phyloP scores from a whole-genome alignment of 2,329 filamentous ascomycete species.

The Cadophora gregata region DNA sequence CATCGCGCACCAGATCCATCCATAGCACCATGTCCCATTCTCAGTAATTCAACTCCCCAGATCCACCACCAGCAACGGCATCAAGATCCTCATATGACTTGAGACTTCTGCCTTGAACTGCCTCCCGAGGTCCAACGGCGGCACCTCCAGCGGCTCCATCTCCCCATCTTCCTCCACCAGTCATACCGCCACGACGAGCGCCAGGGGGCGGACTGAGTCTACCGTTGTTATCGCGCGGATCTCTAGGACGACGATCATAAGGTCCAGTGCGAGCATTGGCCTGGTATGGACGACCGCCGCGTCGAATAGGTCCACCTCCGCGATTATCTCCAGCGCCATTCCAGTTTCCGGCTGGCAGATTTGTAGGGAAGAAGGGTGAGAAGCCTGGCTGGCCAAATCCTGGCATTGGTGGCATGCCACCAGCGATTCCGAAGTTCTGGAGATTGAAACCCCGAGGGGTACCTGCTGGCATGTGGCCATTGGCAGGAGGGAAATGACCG shows the following conservation, averaged over 20 bases:
- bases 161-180: constrained; percentile 66
- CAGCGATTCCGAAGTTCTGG: constrained; percentile 67
- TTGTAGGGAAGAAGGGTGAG: constrained; percentile 60
- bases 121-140: constrained; percentile 84
- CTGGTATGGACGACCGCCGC: constrained; percentile 67
- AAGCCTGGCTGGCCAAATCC: constrained; percentile 60
- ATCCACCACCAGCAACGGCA: constrained; percentile 75
- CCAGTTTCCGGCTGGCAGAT: constrained; percentile 54
- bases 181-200: constrained; percentile 55
- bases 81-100: constrained; percentile 99
- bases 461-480: constrained; percentile 76
- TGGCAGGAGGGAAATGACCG: constrained; percentile 87
- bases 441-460: constrained; percentile 94
- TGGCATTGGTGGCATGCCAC: constrained; percentile 62
- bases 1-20: background rate
- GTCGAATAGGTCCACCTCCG: constrained; percentile 69
- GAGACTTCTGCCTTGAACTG: constrained; percentile 87
- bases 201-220: constrained; percentile 55
- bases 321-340: constrained; percentile 57
- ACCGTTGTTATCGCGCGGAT: constrained; percentile 54
- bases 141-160: constrained; percentile 76
- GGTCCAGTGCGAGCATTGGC: constrained; percentile 70
- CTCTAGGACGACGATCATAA: constrained; percentile 71
- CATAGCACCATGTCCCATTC: constrained; percentile 1
- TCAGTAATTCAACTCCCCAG: constrained; percentile 89